Conservation (phyloP, 2,329 filamentous ascomycete genomes). For the Neonectria sp. region DNA sequence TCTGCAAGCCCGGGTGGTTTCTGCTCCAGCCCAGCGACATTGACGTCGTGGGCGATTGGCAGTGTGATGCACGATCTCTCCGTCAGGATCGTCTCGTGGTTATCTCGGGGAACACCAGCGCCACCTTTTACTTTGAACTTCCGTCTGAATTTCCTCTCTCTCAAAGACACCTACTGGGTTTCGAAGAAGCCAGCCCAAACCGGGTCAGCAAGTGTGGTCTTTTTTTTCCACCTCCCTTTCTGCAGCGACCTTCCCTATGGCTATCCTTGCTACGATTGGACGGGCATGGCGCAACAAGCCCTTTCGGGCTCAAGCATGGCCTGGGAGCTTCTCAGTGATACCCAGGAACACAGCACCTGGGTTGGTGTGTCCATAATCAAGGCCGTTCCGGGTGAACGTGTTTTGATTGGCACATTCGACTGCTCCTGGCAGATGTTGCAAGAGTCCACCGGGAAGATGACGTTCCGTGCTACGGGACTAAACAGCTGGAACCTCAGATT, state of each 20-base stretch:
- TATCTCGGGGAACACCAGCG: conserved; percentile 25
- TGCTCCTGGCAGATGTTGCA: conserved; percentile 8
- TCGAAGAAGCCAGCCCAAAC: conserved; percentile 7
- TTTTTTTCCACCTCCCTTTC: conserved; percentile 29
- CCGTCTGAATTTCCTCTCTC: conserved; percentile 11
- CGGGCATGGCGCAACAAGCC: conserved; percentile 20
- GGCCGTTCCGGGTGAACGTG: conserved; percentile 17
- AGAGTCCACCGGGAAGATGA: conserved; percentile 1
- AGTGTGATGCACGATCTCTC: conserved; percentile 18
- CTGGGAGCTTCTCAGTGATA: conserved; percentile 20
- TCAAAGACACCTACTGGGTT: background rate
- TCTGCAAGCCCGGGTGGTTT: conserved; percentile 15
- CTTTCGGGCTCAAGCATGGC: conserved; percentile 22
- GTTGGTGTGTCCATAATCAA: conserved; percentile 9
- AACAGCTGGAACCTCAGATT: conserved; percentile 23
- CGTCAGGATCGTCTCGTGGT: conserved; percentile 10
- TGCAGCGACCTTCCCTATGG: conserved; percentile 20
- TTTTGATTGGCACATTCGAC: conserved; percentile 24
- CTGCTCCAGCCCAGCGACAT: conserved; percentile 10
- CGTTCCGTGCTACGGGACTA: conserved; percentile 20
- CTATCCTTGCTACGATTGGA: conserved; percentile 30
- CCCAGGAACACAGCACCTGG: conserved; percentile 11
- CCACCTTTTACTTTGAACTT: conserved; percentile 24
- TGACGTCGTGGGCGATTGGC: conserved; percentile 14
- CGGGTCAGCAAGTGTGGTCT: conserved; percentile 17